A percentile compares a stretch with the other conserved stretches of the same genome.
Conservation (phyloP, 2,329 filamentous ascomycete species). For the Tolypocladium cylindrosporum region DNA sequence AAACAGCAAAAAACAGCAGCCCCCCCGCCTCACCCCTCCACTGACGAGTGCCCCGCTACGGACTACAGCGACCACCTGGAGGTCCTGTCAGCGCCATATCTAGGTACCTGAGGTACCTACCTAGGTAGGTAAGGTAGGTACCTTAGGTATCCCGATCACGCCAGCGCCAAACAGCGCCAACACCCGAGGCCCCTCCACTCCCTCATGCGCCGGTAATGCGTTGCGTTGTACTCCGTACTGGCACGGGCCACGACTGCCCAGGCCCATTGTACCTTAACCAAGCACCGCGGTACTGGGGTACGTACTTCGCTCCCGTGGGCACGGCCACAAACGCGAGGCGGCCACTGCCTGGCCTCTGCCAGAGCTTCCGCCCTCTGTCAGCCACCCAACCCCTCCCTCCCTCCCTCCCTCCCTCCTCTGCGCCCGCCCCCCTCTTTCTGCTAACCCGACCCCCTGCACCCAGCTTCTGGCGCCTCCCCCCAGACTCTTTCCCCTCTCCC, state of each 20-base stretch:
- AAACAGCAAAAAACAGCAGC: background rate
- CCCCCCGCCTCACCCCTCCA: background rate
- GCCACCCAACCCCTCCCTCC: conserved; percentile 14
- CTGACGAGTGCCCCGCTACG: conserved; percentile 3
- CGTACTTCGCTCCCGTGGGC: background rate
- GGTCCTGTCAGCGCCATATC: too few relatives aligned
- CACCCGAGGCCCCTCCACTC: background rate
- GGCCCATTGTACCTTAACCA: background rate
- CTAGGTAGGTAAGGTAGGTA: too few relatives aligned
- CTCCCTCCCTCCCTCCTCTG: conserved; percentile 10
- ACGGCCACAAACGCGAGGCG: background rate
- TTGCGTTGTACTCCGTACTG: background rate
- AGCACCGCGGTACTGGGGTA: background rate
- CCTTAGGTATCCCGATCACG: background rate
- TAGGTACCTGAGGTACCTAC: too few relatives aligned
- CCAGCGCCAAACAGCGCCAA: background rate
- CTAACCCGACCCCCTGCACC: conserved; percentile 8
- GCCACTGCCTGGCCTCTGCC: conserved; percentile 2
- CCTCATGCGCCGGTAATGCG: background rate
- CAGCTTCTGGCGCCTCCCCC: conserved; percentile 1
- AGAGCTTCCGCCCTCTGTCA: conserved; percentile 14
- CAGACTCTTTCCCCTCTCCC: conserved; percentile 6
- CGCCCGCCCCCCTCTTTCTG: conserved; percentile 8
- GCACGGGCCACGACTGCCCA: background rate
- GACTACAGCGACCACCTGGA: background rate